Percentiles rank a stretch among this genome's conserved stretches.
These are phyloP conservation scores for Naganishia cerealis DNA, from an alignment of 1,284 basidiomycete species.

Conservation along the genomic window DNA sequence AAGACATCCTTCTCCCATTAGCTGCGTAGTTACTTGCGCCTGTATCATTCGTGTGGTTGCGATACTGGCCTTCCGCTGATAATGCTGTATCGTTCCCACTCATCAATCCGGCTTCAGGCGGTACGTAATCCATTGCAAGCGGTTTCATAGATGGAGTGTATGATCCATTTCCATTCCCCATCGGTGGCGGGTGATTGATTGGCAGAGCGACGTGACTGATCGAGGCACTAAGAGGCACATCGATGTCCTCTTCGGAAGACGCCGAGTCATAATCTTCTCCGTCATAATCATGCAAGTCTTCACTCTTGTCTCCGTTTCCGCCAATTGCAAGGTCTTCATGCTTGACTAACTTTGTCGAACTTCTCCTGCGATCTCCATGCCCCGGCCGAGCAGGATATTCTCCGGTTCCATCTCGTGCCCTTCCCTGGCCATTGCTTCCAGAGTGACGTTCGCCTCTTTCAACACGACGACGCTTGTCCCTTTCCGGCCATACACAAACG, in stretches of 20 bases:
- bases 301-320: constrained; percentile 3
- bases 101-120: neutral
- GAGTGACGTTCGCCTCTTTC: constrained; percentile 12
- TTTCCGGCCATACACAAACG: constrained; percentile 27
- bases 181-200: neutral
- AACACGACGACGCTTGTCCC: constrained; percentile 26
- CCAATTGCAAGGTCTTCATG: constrained; percentile 10
- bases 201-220: neutral
- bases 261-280: constrained; percentile 21
- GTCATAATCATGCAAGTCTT: constrained; percentile 12
- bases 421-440: neutral
- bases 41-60: neutral
- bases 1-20: constrained; percentile 7
- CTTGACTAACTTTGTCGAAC: constrained; percentile 22
- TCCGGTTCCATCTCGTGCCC: neutral
- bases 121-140: neutral
- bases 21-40: neutral
- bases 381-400: neutral
- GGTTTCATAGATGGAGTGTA: neutral
- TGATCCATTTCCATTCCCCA: constrained; percentile 6
- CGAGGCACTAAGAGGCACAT: neutral
- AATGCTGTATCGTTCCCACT: neutral
- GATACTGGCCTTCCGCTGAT: neutral
- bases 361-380: constrained; percentile 1
- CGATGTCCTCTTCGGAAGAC: constrained; percentile 18